These are phyloP conservation scores for Phytophthora constricta DNA, from an alignment of 352 stramenopile species.

Conservation along the genomic window DNA sequence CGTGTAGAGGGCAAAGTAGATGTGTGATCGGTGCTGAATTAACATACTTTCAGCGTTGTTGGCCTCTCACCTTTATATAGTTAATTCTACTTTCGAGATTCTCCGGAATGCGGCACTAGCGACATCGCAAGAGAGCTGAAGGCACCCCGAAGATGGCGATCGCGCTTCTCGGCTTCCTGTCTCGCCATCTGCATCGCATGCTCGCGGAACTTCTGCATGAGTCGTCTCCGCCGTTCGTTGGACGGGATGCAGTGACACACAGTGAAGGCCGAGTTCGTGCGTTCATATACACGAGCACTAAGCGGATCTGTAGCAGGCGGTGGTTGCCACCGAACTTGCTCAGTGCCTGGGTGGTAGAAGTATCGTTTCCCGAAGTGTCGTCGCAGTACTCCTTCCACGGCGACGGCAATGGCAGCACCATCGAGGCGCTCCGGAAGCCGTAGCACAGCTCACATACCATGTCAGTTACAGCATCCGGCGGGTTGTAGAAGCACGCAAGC, in stretches of 20 bases:
- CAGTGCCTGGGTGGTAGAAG: slow-evolving; percentile 50
- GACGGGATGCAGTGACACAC: slow-evolving; percentile 71
- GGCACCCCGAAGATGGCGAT: slow-evolving; percentile 54
- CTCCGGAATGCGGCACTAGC: slow-evolving; percentile 21
- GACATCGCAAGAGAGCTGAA: slow-evolving; percentile 58
- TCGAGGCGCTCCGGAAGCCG: slow-evolving; percentile 43
- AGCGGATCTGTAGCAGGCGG: slow-evolving; percentile 44
- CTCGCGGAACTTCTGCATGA: slow-evolving; percentile 65
- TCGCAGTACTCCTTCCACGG: slow-evolving; percentile 61
- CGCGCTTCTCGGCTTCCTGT: slow-evolving; percentile 46
- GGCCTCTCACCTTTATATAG: neutral
- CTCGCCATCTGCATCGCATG: slow-evolving; percentile 49
- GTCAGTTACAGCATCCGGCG: slow-evolving; percentile 51
- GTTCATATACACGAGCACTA: slow-evolving; percentile 58
- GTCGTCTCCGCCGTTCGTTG: slow-evolving; percentile 44
- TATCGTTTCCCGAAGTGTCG: slow-evolving; percentile 56
- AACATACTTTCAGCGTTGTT: neutral
- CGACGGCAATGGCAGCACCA: slow-evolving; percentile 42
- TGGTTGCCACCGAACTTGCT: slow-evolving; percentile 53
- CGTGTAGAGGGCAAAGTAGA: slow-evolving; percentile 31
- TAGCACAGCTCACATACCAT: slow-evolving; percentile 59
- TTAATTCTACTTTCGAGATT: slow-evolving; percentile 14
- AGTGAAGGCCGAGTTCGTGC: slow-evolving; percentile 62
- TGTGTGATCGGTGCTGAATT: slow-evolving; percentile 11
- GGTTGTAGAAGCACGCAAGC: slow-evolving; percentile 57